Evolutionary conservation across 805 yeast species (phyloP), one percentile per base, ranked within the genome.

Genomic region (Pichia insulana): DNA sequence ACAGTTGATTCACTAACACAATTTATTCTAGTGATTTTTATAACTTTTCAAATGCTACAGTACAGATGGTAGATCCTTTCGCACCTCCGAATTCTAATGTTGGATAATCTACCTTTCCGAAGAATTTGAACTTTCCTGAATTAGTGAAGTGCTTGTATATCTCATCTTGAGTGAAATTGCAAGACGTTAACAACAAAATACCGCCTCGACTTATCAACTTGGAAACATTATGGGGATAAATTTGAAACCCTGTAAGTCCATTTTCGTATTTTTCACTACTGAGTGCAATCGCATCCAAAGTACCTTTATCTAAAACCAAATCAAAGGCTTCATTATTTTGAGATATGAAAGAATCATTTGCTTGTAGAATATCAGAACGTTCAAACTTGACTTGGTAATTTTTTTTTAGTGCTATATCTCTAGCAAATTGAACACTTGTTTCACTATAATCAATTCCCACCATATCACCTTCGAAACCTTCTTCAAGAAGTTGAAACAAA

Each of bases 271-370:
- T 70, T 2, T 66, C 50, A 18, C 81, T 82, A 58, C 86, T 85
- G 36, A 92, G 69, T 0, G 96, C 97, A 47, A 92, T 90, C 5
- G 99, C 99, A 64, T 92, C 99, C 18, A 92, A 64, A 0, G 99
- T 92, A 8, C 99, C 99, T 59, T 92, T 92, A 62, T 92, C 99
- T 15, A 88, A 64, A 2, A 90, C 74, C 8, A 92, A 60, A 56
- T 89, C 95, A 62, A 75, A 88, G 18, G 65, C 55, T 3, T 62
- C 68, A 2, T 15, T 0, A 41, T 57, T 42, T 0, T 36, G 15
- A 13, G 12, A 6, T 20, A 71, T 45, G 45, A 71, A 73, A 12
- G 36, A 33, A 13, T 61, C 62, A 13, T 67, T 52, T 1, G 58
- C 54, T 34, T 64, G 60, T 42, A 85, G 69, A 41, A 92, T 73